phyloP scores from a whole-genome alignment of 257 asterid genomes.

The Leonotis leonurus region DNA sequence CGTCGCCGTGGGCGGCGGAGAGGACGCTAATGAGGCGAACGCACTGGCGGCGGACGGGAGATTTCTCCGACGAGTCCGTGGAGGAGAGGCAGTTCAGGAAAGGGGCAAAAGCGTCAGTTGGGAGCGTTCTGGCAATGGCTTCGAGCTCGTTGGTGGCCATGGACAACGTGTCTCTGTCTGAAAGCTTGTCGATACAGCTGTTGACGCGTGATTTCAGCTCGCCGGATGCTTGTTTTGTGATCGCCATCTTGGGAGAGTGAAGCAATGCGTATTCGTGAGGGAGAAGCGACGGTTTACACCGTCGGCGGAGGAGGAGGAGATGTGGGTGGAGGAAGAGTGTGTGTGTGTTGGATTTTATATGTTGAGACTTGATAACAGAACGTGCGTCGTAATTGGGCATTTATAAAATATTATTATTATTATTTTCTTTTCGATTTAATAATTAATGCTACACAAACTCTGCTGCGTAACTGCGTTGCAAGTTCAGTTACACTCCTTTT shows the following conservation, averaged over 20 bases:
- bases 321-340: neutral
- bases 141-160: constrained; percentile 74
- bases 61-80: constrained; percentile 66
- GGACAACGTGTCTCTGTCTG: constrained; percentile 76
- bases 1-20: constrained; percentile 72
- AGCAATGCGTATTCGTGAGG: neutral
- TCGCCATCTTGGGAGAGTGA: constrained; percentile 22
- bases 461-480: no score
- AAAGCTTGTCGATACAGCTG: constrained; percentile 54
- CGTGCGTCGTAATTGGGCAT: constrained; percentile 24
- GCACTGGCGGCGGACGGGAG: constrained; percentile 89
- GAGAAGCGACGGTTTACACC: neutral
- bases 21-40: constrained; percentile 59
- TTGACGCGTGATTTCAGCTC: constrained; percentile 56
- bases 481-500: neutral
- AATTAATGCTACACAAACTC: neutral
- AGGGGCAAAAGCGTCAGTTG: constrained; percentile 47
- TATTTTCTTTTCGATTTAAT: no score
- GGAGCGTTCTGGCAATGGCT: constrained; percentile 45
- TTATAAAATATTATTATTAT: no score
- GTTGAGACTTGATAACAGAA: constrained; percentile 25
- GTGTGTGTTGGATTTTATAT: constrained; percentile 31
- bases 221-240: constrained; percentile 33
- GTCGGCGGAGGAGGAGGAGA: constrained; percentile 14
- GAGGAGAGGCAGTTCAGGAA: constrained; percentile 56